Percentiles rank a stretch among this genome's conserved stretches.
phyloP scores from a whole-genome alignment of 257 asterid species.

The Primulina eburnea region DNA sequence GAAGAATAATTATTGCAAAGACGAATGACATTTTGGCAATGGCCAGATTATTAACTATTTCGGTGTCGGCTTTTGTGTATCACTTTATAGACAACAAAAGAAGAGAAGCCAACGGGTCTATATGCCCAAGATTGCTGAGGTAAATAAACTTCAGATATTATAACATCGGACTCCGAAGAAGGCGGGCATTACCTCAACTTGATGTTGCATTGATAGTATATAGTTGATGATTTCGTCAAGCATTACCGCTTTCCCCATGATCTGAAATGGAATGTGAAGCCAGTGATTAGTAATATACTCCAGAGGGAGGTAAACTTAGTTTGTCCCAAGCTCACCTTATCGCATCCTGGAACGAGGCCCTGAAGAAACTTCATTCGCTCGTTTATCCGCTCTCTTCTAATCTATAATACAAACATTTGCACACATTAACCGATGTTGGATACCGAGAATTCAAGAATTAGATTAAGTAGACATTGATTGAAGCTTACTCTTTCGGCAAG shows the following conservation, averaged over 20 bases:
- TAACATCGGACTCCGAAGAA: no score
- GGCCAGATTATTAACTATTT: background rate
- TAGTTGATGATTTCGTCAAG: conserved; percentile 61
- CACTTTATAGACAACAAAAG: no score
- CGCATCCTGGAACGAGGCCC: conserved; percentile 22
- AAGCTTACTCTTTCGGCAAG: conserved; percentile 22
- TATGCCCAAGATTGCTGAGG: no score
- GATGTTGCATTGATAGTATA: conserved; percentile 53
- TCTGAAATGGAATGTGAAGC: conserved; percentile 24
- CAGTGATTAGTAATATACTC: background rate
- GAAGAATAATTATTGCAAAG: background rate
- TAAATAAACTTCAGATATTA: no score
- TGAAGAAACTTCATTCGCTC: conserved; percentile 21
- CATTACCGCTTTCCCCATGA: conserved; percentile 62
- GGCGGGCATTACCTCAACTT: conserved; percentile 44
- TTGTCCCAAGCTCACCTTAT: conserved; percentile 8
- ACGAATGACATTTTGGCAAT: background rate
- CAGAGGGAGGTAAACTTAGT: background rate
- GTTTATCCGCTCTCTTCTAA: conserved; percentile 20
- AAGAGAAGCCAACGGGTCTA: no score
- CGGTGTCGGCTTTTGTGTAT: background rate
- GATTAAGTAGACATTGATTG: background rate
- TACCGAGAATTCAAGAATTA: background rate
- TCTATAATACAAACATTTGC: conserved; percentile 1
- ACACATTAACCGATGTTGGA: background rate